Conservation (phyloP, 495 filamentous ascomycete genomes). For the Hypoxylon rickii region DNA sequence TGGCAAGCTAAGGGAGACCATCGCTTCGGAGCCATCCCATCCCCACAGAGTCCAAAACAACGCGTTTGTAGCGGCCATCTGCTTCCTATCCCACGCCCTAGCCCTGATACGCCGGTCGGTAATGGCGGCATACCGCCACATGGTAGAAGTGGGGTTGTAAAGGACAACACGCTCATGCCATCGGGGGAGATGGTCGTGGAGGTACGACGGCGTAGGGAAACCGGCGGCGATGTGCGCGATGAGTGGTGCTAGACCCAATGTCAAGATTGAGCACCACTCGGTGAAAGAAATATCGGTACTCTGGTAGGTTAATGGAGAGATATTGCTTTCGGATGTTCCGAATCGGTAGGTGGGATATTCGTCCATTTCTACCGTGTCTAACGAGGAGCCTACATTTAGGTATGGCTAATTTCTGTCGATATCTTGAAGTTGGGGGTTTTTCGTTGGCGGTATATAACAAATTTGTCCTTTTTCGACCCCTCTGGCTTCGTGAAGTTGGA, state of each 20-base stretch:
- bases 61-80: conserved; percentile 38
- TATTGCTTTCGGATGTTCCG: neutral
- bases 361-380: too few species aligned
- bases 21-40: conserved; percentile 41
- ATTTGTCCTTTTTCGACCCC: too few species aligned
- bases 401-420: too few species aligned
- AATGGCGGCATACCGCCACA: conserved; percentile 44
- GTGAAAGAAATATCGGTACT: conserved; percentile 18
- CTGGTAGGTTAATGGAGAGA: conserved; percentile 9
- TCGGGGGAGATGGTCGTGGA: conserved; percentile 1
- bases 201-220: conserved; percentile 22
- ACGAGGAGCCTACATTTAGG: too few species aligned
- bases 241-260: conserved; percentile 39
- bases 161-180: conserved; percentile 19
- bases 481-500: too few species aligned
- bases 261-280: conserved; percentile 38
- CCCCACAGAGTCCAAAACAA: conserved; percentile 39
- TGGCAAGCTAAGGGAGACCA: conserved; percentile 24
- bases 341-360: neutral
- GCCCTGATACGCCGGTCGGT: conserved; percentile 38
- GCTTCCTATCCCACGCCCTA: conserved; percentile 20
- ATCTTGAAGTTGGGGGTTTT: too few species aligned
- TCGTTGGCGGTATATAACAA: too few species aligned
- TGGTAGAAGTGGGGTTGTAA: conserved; percentile 42
- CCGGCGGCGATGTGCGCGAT: conserved; percentile 35